Evolutionary conservation across 108 stramenopile species (phyloP), one percentile per base, ranked within the genome.

Genomic region (Skeletonema menzelii): DNA sequence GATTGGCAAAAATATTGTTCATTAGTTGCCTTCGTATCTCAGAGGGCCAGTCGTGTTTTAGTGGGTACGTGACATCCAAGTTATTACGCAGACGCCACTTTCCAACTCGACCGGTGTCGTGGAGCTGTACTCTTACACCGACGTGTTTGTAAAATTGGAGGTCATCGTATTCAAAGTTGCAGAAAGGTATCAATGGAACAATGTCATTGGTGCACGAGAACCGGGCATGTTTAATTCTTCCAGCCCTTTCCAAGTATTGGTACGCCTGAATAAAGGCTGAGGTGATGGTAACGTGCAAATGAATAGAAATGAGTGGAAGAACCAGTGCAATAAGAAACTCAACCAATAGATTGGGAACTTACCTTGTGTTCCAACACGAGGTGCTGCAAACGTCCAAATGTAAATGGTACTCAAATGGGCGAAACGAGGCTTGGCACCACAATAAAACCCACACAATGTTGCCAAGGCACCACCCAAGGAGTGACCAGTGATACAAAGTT

Each of bases 391-490:
- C 3, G 73, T 75, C 53, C 55, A 75, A 8, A 67, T 56, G 22
- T 57, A 57, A 14, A 75, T 56, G 0, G 65, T 65, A 24, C 26
- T 35, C 47, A 72, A 47, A 55, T 72, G 58, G 11, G 65, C 53
- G 42, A 77, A 77, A 26, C 60, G 44, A 20, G 47, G 42, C 40
- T 61, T 65, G 8, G 76, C 61, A 31, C 71, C 77, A 32, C 32
- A 56, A 47, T 67, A 78, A 27, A 70, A 78, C 7, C 72, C 77
- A 65, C 34, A 68, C 5, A 84, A 34, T 4, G 75, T 77, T 19
- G 84, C 84, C 19, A 84, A 31, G 34, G 84, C 84, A 17, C 84
- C 84, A 5, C 84, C 84, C 17, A 84, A 44, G 17, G 63, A 59
- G 37, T 81, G 76, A 6, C 84, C 84, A 1, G 76, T 77, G 14